Evolutionary conservation across 2,329 filamentous ascomycete genomes (phyloP).

Genomic region (Cladorrhinum sp.): DNA sequence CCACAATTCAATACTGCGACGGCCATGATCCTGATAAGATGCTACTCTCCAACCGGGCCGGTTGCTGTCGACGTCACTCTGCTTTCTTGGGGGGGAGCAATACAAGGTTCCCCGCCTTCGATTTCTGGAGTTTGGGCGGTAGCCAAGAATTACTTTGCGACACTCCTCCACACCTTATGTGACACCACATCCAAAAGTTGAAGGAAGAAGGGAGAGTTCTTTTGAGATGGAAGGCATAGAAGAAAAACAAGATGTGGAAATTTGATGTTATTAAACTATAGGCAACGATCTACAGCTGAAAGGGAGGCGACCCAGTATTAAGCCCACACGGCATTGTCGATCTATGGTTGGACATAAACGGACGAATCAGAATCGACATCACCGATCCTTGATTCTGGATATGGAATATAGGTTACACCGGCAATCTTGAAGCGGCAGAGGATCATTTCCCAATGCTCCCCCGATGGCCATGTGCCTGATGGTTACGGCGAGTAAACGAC

Average conservation of each 20-base stretch:
- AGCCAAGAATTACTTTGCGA: background rate
- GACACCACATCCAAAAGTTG: background rate
- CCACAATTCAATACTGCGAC: background rate
- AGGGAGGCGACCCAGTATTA: background rate
- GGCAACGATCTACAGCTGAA: background rate
- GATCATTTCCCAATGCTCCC: background rate
- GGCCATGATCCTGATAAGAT: background rate
- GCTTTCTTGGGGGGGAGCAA: background rate
- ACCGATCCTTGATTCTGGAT: background rate
- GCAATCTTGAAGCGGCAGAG: background rate
- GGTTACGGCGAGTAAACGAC: background rate
- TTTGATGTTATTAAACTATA: background rate
- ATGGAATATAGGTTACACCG: background rate
- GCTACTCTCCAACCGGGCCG: background rate
- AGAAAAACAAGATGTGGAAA: background rate
- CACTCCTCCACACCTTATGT: background rate
- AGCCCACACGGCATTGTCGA: background rate
- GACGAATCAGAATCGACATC: background rate
- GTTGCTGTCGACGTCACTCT: conserved; percentile 6
- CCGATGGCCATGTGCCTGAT: background rate
- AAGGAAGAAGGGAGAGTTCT: background rate
- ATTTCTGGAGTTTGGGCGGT: background rate
- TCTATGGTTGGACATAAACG: background rate
- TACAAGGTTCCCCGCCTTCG: conserved; percentile 7
- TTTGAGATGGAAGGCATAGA: background rate